Evolutionary conservation across 208 protist genomes (phyloP).

Genomic region (Wallacemonas sp.): DNA sequence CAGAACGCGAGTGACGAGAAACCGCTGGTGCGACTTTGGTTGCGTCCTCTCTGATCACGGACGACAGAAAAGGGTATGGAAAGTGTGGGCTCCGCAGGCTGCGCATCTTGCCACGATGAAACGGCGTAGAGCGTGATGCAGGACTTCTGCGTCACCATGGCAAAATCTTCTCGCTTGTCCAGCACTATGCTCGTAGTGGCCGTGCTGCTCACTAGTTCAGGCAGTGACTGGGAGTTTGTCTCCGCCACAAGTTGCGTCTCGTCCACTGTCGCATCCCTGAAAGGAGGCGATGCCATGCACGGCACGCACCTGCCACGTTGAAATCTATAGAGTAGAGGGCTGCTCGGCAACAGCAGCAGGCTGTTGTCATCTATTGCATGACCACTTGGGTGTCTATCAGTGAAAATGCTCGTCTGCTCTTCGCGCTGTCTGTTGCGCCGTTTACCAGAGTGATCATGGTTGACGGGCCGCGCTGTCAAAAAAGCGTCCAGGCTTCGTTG

Average conservation of each 20-base stretch:
- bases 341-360: background rate
- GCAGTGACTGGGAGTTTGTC: background rate
- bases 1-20: slow-evolving; percentile 63
- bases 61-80: slow-evolving; percentile 1
- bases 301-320: background rate
- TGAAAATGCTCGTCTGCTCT: background rate
- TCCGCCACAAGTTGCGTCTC: background rate
- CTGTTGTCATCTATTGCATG: background rate
- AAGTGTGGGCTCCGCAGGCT: background rate
- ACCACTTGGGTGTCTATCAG: background rate
- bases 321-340: background rate
- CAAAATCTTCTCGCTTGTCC: slow-evolving; percentile 7
- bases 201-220: background rate
- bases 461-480: background rate
- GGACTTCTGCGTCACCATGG: background rate
- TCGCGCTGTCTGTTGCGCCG: background rate
- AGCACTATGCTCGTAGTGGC: background rate
- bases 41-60: background rate
- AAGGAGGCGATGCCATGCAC: too few species aligned
- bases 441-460: background rate
- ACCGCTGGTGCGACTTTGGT: slow-evolving; percentile 23
- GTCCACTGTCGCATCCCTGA: background rate
- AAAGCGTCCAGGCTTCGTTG: slow-evolving; percentile 7
- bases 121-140: background rate
- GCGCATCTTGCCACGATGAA: background rate